Evolutionary conservation across 31 red algal species (phyloP), one percentile per base, ranked within the genome.

Genomic region (Bonnemaisonia californica): DNA sequence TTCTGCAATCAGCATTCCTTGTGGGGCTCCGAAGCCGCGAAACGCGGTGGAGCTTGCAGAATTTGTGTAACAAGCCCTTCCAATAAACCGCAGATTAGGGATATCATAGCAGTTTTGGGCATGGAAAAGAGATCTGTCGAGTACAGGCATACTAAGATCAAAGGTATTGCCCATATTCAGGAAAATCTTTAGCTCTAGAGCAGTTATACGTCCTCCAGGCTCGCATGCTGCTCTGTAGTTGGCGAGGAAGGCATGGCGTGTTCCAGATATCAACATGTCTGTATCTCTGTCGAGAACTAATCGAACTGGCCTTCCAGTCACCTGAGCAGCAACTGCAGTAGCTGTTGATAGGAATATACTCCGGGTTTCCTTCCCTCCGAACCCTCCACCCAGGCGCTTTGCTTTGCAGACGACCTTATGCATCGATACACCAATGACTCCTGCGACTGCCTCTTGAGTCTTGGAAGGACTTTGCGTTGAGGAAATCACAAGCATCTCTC

Each of bases 291-390:
- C 84, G 23, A 97, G 75, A 27, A 86, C 48, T 7, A 97, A 35
- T 47, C 85, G 89, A 35, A 93, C 85, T 5, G 94, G 89, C 26
- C 82, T 65, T 32, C 60, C 27, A 38, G 77, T 74, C 7, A 47
- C 34, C 31, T 87, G 72, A 7, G 89, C 89, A 22, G 89, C 94
- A 65, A 97, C 94, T 4, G 94, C 94, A 30, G 79, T 77, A 8
- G 94, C 94, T 29, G 83, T 76, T 7, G 83, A 83, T 59, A 90
- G 36, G 54, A 82, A 90, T 1, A 92, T 55, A 41, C 51, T 74
- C 9, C 94, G 72, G 2, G 94, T 91, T 76, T 97, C 94, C 69
- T 97, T 97, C 1, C 94, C 94, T 11, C 94, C 94, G 84, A 97
- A 97, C 0, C 86, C 94, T 0, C 94, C 94, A 36, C 94, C 94